These are phyloP conservation scores for Kewa caespitosa DNA, from an alignment of 179 eudicot genomes.

Conservation along the genomic window DNA sequence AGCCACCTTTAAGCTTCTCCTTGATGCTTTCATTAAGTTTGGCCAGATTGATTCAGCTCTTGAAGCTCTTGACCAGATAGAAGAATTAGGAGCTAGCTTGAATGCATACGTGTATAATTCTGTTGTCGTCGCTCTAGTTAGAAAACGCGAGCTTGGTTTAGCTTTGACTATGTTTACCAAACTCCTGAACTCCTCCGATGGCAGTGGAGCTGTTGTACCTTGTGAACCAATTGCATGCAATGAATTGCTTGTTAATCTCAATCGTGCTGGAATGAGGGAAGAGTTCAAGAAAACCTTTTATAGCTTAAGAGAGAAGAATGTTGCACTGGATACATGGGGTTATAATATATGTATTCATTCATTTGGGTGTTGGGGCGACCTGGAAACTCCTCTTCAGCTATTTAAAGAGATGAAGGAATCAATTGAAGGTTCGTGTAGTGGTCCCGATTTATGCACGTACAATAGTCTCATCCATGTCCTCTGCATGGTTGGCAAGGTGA, in stretches of 20 bases:
- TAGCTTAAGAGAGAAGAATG: constrained; percentile 45
- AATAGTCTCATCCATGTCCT: constrained; percentile 80
- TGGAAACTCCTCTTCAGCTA: constrained; percentile 53
- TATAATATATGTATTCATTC: constrained; percentile 88
- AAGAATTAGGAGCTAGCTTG: constrained; percentile 43
- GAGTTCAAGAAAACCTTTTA: constrained; percentile 53
- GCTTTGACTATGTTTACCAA: constrained; percentile 66
- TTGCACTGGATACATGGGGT: constrained; percentile 61
- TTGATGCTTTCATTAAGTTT: constrained; percentile 59
- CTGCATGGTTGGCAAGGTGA: constrained; percentile 64
- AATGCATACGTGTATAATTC: constrained; percentile 52
- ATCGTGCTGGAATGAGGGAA: constrained; percentile 56
- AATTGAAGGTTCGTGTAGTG: constrained; percentile 21
- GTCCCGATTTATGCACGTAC: constrained; percentile 78
- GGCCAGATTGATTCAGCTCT: constrained; percentile 68
- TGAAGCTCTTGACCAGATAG: constrained; percentile 59
- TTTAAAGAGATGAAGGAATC: constrained; percentile 73
- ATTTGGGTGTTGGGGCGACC: constrained; percentile 88
- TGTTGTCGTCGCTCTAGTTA: constrained; percentile 57
- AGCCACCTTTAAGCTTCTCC: constrained; percentile 56
- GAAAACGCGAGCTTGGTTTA: constrained; percentile 47
- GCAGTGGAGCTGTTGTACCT: constrained; percentile 22
- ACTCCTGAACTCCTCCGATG: constrained; percentile 41
- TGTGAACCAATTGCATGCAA: constrained; percentile 67
- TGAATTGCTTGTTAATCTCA: constrained; percentile 77